phyloP scores from a whole-genome alignment of 2,329 filamentous ascomycete genomes.

The Scleromitrula shiraiana region DNA sequence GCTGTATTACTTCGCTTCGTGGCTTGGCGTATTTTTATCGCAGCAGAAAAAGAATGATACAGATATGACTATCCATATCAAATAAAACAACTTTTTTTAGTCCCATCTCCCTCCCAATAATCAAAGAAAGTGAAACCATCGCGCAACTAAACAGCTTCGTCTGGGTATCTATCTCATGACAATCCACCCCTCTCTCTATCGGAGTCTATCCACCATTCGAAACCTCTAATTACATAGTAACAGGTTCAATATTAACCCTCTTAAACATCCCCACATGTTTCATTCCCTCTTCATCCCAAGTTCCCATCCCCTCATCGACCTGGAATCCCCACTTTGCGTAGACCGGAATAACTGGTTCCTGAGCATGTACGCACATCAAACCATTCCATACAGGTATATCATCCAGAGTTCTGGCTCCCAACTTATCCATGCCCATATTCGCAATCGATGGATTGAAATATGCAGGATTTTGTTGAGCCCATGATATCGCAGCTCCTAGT shows the following conservation, averaged over 20 bases:
- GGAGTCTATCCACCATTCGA: no score
- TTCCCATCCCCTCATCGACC: slow-evolving; percentile 64
- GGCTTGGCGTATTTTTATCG: no score
- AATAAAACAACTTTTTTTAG: no score
- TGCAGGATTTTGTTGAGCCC: slow-evolving; percentile 53
- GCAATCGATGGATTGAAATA: slow-evolving; percentile 41
- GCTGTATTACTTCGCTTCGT: no score
- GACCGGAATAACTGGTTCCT: slow-evolving; percentile 53
- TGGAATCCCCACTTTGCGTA: slow-evolving; percentile 70
- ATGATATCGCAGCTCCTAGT: slow-evolving; percentile 58
- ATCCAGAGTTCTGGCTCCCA: slow-evolving; percentile 32
- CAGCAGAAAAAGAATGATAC: no score
- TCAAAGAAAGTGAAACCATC: no score
- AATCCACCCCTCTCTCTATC: no score
- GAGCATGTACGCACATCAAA: slow-evolving; percentile 72
- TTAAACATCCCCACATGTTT: slow-evolving; percentile 77
- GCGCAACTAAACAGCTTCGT: no score
- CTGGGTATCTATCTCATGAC: no score
- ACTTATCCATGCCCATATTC: slow-evolving; percentile 37
- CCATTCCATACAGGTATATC: slow-evolving; percentile 59
- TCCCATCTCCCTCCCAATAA: no score
- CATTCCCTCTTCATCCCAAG: slow-evolving; percentile 80
- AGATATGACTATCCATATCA: no score
- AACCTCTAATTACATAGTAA: no score
- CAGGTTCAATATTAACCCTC: slow-evolving; percentile 31